phyloP scores from a whole-genome alignment of 2,329 filamentous ascomycete genomes.

The Epichloe sp. region DNA sequence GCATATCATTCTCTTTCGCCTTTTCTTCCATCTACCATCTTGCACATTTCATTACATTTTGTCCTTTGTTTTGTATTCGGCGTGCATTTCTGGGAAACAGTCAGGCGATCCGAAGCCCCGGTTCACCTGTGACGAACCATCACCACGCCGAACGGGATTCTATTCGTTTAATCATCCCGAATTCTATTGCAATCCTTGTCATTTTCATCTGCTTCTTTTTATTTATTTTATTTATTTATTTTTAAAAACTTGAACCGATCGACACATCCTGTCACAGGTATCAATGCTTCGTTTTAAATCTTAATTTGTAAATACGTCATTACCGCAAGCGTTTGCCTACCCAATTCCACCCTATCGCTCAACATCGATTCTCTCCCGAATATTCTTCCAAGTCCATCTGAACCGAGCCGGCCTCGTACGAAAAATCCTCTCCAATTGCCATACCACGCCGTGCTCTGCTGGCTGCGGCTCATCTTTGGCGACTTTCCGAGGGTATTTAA shows the following conservation, averaged over 20 bases:
- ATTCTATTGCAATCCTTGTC: neutral
- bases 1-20: neutral
- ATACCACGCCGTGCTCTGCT: neutral
- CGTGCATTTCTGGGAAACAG: neutral
- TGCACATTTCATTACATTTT: neutral
- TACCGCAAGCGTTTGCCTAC: neutral
- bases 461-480: neutral
- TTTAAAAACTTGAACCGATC: neutral
- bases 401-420: conserved; percentile 2
- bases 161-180: neutral
- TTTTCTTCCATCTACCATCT: neutral
- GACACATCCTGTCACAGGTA: neutral
- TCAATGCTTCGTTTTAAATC: conserved; percentile 8
- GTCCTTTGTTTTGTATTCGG: neutral
- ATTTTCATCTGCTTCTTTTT: conserved; percentile 4
- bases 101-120: neutral
- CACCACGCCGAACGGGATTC: neutral
- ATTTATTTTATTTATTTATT: neutral
- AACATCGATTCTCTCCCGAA: neutral
- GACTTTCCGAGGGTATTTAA: neutral
- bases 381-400: neutral
- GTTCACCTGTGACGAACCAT: neutral
- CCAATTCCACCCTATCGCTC: neutral
- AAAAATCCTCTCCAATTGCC: neutral
- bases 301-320: conserved; percentile 6